These are phyloP conservation scores for Quercus ilex DNA, from an alignment of 306 rosid genomes.

Conservation along the genomic window DNA sequence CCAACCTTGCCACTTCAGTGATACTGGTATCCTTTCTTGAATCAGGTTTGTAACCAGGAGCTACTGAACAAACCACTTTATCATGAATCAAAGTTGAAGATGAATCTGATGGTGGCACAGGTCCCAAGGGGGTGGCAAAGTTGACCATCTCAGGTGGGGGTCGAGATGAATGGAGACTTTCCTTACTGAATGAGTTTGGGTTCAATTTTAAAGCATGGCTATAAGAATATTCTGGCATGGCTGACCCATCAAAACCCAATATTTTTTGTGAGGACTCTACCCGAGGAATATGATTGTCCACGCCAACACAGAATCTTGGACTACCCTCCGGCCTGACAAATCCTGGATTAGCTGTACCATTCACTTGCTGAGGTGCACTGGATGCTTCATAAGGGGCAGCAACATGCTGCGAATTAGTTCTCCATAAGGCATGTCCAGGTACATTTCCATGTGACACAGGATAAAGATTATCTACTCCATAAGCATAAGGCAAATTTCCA, in stretches of 20 bases:
- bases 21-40: conserved; percentile 19
- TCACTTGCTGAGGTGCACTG: conserved; percentile 43
- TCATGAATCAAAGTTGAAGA: conserved; percentile 32
- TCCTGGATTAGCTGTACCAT: conserved; percentile 63
- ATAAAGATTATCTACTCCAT: conserved; percentile 63
- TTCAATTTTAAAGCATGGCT: conserved; percentile 48
- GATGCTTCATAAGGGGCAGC: conserved; percentile 62
- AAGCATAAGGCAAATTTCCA: conserved; percentile 56
- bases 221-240: conserved; percentile 49
- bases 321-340: conserved; percentile 58
- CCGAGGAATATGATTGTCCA: conserved; percentile 62
- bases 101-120: conserved; percentile 35
- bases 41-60: conserved; percentile 12
- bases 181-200: conserved; percentile 36
- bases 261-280: conserved; percentile 66
- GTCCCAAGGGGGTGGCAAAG: conserved; percentile 27
- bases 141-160: conserved; percentile 29
- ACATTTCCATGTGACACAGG: conserved; percentile 51
- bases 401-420: conserved; percentile 52
- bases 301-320: conserved; percentile 53
- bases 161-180: conserved; percentile 43
- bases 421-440: conserved; percentile 60
- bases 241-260: conserved; percentile 53
- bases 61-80: conserved; percentile 22
- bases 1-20: conserved; percentile 36